These are phyloP conservation scores for Colletotrichum sidae DNA, from an alignment of 2,329 filamentous ascomycete species.

Conservation along the genomic window DNA sequence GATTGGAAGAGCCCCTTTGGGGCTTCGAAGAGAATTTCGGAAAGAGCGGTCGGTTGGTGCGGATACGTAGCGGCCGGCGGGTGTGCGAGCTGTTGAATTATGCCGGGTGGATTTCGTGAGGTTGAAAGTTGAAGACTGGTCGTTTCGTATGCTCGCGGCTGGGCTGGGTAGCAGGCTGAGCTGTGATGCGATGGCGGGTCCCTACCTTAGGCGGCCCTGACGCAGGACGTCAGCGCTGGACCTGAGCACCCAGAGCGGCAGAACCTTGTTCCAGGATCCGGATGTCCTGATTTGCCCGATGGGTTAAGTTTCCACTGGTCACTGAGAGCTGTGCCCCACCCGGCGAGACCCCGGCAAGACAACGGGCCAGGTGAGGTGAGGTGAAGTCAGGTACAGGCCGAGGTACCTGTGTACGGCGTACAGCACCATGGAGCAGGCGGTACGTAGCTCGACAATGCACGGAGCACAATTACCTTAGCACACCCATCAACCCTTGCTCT, in stretches of 20 bases:
- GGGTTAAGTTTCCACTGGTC: too few relatives aligned
- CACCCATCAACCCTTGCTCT: constrained; percentile 34
- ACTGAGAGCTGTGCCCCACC: constrained; percentile 2
- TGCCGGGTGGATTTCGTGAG: constrained; percentile 9
- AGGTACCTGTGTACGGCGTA: too few relatives aligned
- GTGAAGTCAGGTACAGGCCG: too few relatives aligned
- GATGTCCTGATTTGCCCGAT: neutral
- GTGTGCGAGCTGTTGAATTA: neutral
- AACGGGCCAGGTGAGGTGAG: constrained; percentile 13
- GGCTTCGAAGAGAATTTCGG: constrained; percentile 16
- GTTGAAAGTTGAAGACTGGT: constrained; percentile 8
- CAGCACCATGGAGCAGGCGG: neutral
- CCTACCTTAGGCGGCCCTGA: constrained; percentile 17
- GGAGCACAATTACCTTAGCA: constrained; percentile 17
- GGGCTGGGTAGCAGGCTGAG: constrained; percentile 27
- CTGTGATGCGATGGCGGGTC: constrained; percentile 36
- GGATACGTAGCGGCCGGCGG: neutral
- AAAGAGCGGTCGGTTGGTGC: neutral
- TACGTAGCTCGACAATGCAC: constrained; percentile 35
- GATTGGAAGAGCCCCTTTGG: constrained; percentile 26
- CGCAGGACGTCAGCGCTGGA: constrained; percentile 27
- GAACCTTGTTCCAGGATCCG: constrained; percentile 35
- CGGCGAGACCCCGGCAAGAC: constrained; percentile 22
- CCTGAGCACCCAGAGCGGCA: constrained; percentile 27
- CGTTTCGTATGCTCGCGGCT: constrained; percentile 25